phyloP scores from a whole-genome alignment of 768 basidiomycete genomes.

The Kockovaella imperatae region DNA sequence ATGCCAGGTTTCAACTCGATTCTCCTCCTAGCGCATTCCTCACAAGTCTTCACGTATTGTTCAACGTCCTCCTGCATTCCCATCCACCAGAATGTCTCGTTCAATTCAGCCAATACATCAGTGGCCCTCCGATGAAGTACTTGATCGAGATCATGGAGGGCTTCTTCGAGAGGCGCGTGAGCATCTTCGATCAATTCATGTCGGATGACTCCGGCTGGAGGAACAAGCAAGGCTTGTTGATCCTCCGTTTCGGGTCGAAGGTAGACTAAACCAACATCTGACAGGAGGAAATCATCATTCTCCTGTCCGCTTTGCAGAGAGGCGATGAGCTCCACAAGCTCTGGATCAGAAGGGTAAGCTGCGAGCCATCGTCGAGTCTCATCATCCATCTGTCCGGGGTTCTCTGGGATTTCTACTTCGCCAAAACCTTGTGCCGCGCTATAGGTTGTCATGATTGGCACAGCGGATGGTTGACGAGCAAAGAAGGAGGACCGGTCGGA shows the following conservation, averaged over 20 bases:
- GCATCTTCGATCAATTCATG: conserved; percentile 29
- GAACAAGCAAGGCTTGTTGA: conserved; percentile 24
- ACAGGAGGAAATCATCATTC: conserved; percentile 33
- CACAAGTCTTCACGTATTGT: conserved; percentile 12
- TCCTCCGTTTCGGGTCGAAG: conserved; percentile 14
- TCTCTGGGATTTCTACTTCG: no score
- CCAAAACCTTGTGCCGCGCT: no score
- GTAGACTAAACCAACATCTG: conserved; percentile 35
- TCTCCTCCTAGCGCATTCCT: not conserved
- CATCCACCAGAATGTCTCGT: conserved; percentile 34
- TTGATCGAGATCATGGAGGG: conserved; percentile 17
- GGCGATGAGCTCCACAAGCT: conserved; percentile 24
- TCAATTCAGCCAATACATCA: conserved; percentile 13
- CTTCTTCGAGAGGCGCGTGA: conserved; percentile 34
- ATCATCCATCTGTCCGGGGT: conserved; percentile 14
- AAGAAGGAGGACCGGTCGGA: not conserved
- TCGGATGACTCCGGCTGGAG: conserved; percentile 26
- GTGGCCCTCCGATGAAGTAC: conserved; percentile 15
- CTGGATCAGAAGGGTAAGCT: conserved; percentile 27
- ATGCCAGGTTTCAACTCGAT: conserved; percentile 4
- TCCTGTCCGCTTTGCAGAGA: conserved; percentile 9
- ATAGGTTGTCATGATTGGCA: not conserved
- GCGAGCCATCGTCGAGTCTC: conserved; percentile 32
- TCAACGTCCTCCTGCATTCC: conserved; percentile 26
- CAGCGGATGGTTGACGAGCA: not conserved